Conservation (phyloP, 306 rosid genomes). For the Cicer judaicum region DNA sequence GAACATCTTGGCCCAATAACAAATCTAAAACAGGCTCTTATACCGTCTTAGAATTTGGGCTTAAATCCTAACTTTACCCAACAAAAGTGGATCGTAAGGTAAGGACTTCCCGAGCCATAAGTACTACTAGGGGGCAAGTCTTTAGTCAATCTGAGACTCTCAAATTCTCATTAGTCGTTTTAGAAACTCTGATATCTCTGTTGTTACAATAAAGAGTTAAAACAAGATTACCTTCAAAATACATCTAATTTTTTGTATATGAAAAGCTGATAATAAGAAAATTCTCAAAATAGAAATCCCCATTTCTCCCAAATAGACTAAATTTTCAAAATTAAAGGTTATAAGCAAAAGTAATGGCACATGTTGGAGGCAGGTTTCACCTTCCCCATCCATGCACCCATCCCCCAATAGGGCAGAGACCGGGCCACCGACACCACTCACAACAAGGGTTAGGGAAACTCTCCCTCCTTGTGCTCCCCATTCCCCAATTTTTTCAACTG, state of each 20-base stretch:
- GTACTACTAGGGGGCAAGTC: not conserved
- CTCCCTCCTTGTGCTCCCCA: not conserved
- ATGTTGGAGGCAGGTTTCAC: not conserved
- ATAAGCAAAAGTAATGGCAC: not conserved
- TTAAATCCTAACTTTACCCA: no score
- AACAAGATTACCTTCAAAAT: slow-evolving; percentile 46
- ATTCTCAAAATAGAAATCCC: not conserved
- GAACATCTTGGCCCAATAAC: not conserved
- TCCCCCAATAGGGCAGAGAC: not conserved
- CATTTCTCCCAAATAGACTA: not conserved
- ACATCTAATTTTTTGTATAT: slow-evolving; percentile 34
- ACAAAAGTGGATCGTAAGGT: no score
- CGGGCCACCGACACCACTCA: not conserved
- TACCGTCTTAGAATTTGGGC: not conserved
- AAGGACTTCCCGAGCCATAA: not conserved
- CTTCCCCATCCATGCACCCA: no score
- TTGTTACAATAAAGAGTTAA: slow-evolving; percentile 27
- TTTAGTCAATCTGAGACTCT: not conserved
- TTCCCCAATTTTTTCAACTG: not conserved
- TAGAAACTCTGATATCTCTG: slow-evolving; percentile 21
- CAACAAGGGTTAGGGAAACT: not conserved
- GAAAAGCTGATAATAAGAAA: not conserved
- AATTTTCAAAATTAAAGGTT: slow-evolving; percentile 9
- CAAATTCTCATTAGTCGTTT: not conserved
- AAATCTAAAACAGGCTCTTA: not conserved